phyloP scores from a whole-genome alignment of 2,329 filamentous ascomycete genomes.

The Calonectria crousiana region DNA sequence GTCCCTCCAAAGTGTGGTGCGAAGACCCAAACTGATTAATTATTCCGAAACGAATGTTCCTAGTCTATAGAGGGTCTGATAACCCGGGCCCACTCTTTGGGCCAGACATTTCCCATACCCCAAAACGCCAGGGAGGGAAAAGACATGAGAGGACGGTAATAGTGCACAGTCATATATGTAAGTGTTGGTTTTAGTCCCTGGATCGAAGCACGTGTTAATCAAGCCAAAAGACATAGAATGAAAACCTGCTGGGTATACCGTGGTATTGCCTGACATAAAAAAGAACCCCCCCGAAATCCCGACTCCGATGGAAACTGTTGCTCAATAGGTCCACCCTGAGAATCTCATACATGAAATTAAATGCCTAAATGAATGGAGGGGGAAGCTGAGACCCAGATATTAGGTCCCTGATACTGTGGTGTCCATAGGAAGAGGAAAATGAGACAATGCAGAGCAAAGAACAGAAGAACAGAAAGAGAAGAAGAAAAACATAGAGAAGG shows the following conservation, averaged over 20 bases:
- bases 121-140: not conserved
- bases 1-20: not conserved
- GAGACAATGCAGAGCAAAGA: not conserved
- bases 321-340: not conserved
- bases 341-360: slow-evolving; percentile 9
- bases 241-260: not conserved
- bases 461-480: not conserved
- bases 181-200: not conserved
- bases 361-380: slow-evolving; percentile 5
- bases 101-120: not conserved
- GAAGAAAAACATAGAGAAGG: not conserved
- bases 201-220: not conserved
- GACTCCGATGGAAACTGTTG: not conserved
- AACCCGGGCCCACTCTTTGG: not conserved
- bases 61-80: slow-evolving; percentile 11
- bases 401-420: not conserved
- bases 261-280: not conserved
- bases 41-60: not conserved
- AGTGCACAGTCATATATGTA: not conserved
- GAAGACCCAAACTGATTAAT: not conserved
- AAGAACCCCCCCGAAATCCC: not conserved
- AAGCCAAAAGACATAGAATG: not conserved
- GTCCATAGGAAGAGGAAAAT: not conserved
- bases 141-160: not conserved
- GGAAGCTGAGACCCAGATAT: not conserved